Conservation (phyloP, 2,329 filamentous ascomycete species). For the Aspergillus arachidicola region DNA sequence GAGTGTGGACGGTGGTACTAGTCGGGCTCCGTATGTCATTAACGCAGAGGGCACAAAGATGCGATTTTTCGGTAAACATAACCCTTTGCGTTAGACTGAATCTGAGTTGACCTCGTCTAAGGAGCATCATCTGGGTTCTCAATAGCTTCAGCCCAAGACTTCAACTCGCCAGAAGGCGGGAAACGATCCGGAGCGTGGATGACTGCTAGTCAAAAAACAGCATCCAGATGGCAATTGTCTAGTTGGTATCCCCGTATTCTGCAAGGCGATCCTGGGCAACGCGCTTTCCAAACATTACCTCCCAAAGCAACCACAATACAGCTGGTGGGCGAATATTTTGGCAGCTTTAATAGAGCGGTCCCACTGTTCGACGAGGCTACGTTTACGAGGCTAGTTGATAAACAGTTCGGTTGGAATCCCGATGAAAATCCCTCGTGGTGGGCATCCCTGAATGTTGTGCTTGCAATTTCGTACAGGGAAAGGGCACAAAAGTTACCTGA, state of each 20-base stretch:
- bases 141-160: not conserved
- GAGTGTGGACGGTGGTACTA: slow-evolving; percentile 1
- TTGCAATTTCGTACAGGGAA: slow-evolving; percentile 23
- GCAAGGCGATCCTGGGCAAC: slow-evolving; percentile 16
- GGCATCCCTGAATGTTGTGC: slow-evolving; percentile 23
- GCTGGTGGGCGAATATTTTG: slow-evolving; percentile 16
- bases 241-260: slow-evolving; percentile 21
- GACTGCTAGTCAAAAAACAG: slow-evolving; percentile 6
- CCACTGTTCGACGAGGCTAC: slow-evolving; percentile 16
- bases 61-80: slow-evolving; percentile 23
- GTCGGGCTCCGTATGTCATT: slow-evolving; percentile 17
- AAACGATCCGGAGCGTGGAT: slow-evolving; percentile 2
- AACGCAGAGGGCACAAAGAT: slow-evolving; percentile 18
- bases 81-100: not conserved
- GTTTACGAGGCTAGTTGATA: slow-evolving; percentile 15
- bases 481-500: slow-evolving; percentile 12
- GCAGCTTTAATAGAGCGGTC: slow-evolving; percentile 16
- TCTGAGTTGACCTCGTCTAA: slow-evolving; percentile 4
- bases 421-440: slow-evolving; percentile 24
- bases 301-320: slow-evolving; percentile 9
- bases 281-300: slow-evolving; percentile 15
- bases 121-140: slow-evolving; percentile 24
- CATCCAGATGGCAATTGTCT: slow-evolving; percentile 15
- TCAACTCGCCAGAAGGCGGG: slow-evolving; percentile 6
- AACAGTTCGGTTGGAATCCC: slow-evolving; percentile 23